Conservation (phyloP, 2,329 filamentous ascomycete species). For the Colletotrichum simmondsii region DNA sequence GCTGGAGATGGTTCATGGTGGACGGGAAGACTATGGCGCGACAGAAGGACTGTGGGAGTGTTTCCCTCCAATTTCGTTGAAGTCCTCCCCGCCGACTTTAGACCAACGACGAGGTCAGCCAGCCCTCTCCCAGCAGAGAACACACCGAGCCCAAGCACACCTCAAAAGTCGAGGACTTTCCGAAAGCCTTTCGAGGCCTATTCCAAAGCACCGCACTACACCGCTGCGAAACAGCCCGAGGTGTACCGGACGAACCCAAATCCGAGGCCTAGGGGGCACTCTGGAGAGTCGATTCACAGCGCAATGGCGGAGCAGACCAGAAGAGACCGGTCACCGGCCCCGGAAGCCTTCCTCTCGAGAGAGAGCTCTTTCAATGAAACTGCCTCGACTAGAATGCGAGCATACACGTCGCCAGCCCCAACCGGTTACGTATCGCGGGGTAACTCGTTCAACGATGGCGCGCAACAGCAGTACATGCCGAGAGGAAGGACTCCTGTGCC, state of each 20-base stretch:
- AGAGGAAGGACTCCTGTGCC: conserved; percentile 29
- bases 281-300: conserved; percentile 48
- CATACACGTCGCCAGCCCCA: conserved; percentile 28
- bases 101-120: conserved; percentile 73
- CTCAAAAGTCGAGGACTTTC: conserved; percentile 71
- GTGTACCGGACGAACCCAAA: conserved; percentile 60
- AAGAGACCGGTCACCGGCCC: conserved; percentile 35
- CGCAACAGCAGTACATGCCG: conserved; percentile 30
- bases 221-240: conserved; percentile 70
- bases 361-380: conserved; percentile 33
- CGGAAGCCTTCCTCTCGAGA: conserved; percentile 32
- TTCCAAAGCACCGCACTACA: conserved; percentile 73
- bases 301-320: conserved; percentile 13
- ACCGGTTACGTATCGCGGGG: conserved; percentile 32
- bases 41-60: conserved; percentile 88
- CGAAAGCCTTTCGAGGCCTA: conserved; percentile 76
- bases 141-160: conserved; percentile 64
- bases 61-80: conserved; percentile 99
- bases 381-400: conserved; percentile 35
- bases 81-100: conserved; percentile 85
- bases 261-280: conserved; percentile 52
- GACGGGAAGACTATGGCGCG: conserved; percentile 91
- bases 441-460: conserved; percentile 33
- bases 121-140: conserved; percentile 69
- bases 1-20: conserved; percentile 98